Evolutionary conservation across 148 eudicot genomes (phyloP), one percentile per base, ranked within the genome.

Genomic region (Gaultheria prostrata): DNA sequence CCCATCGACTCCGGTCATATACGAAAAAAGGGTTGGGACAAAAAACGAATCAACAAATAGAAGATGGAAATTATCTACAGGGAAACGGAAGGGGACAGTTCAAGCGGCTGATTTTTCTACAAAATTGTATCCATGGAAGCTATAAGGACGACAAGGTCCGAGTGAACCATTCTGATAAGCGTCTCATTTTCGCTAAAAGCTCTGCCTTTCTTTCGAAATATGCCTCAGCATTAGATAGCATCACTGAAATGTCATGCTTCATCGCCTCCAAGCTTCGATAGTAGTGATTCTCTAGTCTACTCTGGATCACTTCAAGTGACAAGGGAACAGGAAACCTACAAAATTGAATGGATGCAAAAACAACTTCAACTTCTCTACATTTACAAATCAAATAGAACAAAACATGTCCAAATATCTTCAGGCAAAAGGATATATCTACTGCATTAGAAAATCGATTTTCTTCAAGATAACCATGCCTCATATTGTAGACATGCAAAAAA

Each of bases 251-350:
- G 83, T 97, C 99, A 84, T 97, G 98, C 90, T 87, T 89, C 89
- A 94, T 32, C 4, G 98, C 95, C 80, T 93, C 98, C 76, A 92
- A 74, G 76, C 92, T 91, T 80, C 99, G 89, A 83, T 97, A 97
- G 83, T 97, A 97, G 74, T 90, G 93, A 82, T 91, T 97, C 87
- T 93, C 95, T 76, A 97, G 88, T 83, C 99, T 93, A 3, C 88
- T 83, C 76, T 86, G 93, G 90, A 97, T 94, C 59, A 92, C 88
- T 78, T 97, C 98, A 77, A 97, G 86, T 33, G 97, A 90, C 74
- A 97, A 77, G 21, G 99, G 97, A 48, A 93, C 98, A 4, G 97
- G 95, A 89, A 93, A 97, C 91, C 99, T 97, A 92, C 86, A 88
- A 81, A 78, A 17, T 84, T 81, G 69, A 45, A 82, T 35, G 13